Conservation (phyloP, 768 basidiomycete genomes). For the Agaricus subrufescens region DNA sequence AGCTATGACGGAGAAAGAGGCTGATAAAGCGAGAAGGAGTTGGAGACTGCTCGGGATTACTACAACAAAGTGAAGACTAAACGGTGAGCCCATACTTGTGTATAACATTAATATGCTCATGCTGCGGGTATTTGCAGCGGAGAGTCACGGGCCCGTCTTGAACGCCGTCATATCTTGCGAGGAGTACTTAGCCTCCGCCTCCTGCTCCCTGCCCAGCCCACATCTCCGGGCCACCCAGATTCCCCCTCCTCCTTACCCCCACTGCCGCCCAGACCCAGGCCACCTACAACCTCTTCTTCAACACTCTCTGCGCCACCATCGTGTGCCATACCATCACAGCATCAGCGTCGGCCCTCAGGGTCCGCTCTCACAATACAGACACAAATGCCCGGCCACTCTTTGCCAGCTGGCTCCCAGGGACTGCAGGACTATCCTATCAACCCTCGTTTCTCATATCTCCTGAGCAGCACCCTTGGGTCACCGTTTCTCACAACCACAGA, state of each 20-base stretch:
- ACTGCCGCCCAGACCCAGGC: not conserved
- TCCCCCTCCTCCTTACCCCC: not conserved
- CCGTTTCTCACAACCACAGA: slow-evolving; percentile 40
- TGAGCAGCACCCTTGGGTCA: slow-evolving; percentile 36
- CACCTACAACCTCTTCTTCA: not conserved
- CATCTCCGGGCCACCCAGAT: too few relatives aligned
- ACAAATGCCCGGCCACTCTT: not conserved
- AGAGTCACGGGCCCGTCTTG: too few relatives aligned
- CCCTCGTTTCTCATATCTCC: slow-evolving; percentile 33
- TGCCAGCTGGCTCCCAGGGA: not conserved
- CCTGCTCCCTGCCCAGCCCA: too few relatives aligned
- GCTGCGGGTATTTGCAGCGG: too few relatives aligned
- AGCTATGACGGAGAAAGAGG: too few relatives aligned
- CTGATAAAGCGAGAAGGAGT: too few relatives aligned
- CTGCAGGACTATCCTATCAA: not conserved
- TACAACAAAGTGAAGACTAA: too few relatives aligned
- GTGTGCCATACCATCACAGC: slow-evolving; percentile 1
- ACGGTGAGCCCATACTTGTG: too few relatives aligned
- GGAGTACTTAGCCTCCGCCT: too few relatives aligned
- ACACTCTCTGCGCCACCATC: not conserved
- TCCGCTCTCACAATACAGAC: slow-evolving; percentile 8
- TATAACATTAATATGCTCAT: too few relatives aligned
- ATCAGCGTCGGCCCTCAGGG: slow-evolving; percentile 3
- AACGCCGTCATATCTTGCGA: too few relatives aligned
- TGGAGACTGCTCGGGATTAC: too few relatives aligned